These are phyloP conservation scores for Exophiala sp. DNA, from an alignment of 2,329 filamentous ascomycete species.

Conservation along the genomic window DNA sequence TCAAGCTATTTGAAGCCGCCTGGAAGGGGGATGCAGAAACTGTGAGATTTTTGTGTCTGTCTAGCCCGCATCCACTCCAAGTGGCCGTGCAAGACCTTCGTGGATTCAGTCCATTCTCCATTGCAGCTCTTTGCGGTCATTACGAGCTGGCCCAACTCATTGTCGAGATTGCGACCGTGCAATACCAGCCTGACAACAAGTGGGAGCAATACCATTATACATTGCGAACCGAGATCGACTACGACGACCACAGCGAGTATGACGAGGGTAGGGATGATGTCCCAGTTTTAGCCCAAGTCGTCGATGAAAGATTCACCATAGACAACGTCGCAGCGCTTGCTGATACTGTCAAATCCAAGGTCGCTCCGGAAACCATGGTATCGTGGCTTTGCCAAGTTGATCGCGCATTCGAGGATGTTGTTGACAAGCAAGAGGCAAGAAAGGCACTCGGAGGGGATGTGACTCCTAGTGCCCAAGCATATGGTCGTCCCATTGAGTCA, in stretches of 20 bases:
- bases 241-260: constrained; percentile 36
- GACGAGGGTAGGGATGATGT: constrained; percentile 22
- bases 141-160: constrained; percentile 58
- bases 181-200: constrained; percentile 57
- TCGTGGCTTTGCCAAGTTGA: constrained; percentile 37
- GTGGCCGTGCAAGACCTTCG: constrained; percentile 54
- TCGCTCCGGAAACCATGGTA: constrained; percentile 52
- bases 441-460: constrained; percentile 2
- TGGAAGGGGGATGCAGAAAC: constrained; percentile 63
- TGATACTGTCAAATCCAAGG: constrained; percentile 60
- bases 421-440: constrained; percentile 7
- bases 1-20: constrained; percentile 57
- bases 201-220: constrained; percentile 44
- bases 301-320: constrained; percentile 66
- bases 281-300: constrained; percentile 44
- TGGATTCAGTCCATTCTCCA: constrained; percentile 56
- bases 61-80: constrained; percentile 58
- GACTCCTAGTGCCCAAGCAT: constrained; percentile 1
- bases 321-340: constrained; percentile 67
- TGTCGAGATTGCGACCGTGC: constrained; percentile 63
- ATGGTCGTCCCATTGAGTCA: constrained; percentile 4
- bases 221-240: constrained; percentile 25
- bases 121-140: constrained; percentile 64
- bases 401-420: constrained; percentile 31
- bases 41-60: constrained; percentile 60